A percentile compares a stretch with the other conserved stretches of the same genome.
Evolutionary conservation across 352 stramenopile species (phyloP).

Genomic region (Phytophthora hibernalis): DNA sequence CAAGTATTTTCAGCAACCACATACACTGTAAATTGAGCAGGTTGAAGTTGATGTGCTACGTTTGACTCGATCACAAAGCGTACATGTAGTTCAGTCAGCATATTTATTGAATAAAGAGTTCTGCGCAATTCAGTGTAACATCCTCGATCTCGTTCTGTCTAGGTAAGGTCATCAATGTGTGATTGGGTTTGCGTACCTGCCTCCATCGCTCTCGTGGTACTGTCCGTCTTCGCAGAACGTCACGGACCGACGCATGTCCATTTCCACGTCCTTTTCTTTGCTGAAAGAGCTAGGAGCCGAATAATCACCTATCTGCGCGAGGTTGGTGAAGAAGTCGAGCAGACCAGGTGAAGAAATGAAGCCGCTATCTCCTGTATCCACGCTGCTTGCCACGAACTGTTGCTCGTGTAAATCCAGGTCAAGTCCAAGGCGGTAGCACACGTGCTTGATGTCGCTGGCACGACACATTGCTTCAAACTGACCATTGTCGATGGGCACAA

Average conservation of each 20-base stretch:
- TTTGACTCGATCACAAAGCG: too few relatives aligned
- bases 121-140: slow-evolving; percentile 4
- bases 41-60: too few relatives aligned
- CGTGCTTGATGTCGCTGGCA: slow-evolving; percentile 70
- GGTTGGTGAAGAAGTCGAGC: slow-evolving; percentile 62
- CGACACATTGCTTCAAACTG: slow-evolving; percentile 76
- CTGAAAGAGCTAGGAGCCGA: slow-evolving; percentile 3
- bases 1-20: slow-evolving; percentile 14
- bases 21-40: neutral
- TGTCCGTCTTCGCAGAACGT: slow-evolving; percentile 36
- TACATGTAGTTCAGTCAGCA: too few relatives aligned
- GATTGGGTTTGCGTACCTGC: slow-evolving; percentile 12
- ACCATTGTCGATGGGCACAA: slow-evolving; percentile 72
- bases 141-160: neutral
- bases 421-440: slow-evolving; percentile 73
- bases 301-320: slow-evolving; percentile 32
- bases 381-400: slow-evolving; percentile 52
- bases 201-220: slow-evolving; percentile 18
- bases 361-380: slow-evolving; percentile 59
- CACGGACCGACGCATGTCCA: slow-evolving; percentile 24
- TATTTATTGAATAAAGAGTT: slow-evolving; percentile 10
- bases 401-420: slow-evolving; percentile 74
- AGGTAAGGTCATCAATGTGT: slow-evolving; percentile 15
- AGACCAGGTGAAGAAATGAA: slow-evolving; percentile 72
- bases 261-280: slow-evolving; percentile 16